Conservation (phyloP, 2,329 filamentous ascomycete species). For the Xylaria sp. region DNA sequence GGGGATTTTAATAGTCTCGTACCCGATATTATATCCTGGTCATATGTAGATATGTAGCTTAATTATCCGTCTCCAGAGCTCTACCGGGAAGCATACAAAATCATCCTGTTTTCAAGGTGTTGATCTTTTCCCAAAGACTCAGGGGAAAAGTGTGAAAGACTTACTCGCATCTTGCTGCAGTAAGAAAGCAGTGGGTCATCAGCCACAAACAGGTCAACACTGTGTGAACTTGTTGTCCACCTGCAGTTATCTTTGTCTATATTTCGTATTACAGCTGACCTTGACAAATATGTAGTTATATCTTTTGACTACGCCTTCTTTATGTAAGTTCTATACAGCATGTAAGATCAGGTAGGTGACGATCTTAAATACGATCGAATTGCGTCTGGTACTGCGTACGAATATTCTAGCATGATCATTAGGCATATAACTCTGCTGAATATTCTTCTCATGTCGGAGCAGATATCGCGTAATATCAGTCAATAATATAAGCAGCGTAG, state of each 20-base stretch:
- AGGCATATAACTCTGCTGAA: too few relatives aligned
- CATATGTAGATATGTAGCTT: neutral
- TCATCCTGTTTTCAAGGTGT: neutral
- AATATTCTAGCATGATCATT: neutral
- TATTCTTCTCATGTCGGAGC: too few relatives aligned
- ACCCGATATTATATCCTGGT: neutral
- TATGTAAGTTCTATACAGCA: constrained; percentile 11
- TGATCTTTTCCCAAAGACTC: constrained; percentile 11
- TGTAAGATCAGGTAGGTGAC: neutral
- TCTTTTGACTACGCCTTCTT: neutral
- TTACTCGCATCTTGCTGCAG: constrained; percentile 19
- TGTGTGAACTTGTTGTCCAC: constrained; percentile 25
- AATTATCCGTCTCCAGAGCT: neutral
- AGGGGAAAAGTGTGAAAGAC: neutral
- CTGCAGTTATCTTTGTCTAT: constrained; percentile 4
- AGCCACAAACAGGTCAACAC: constrained; percentile 23
- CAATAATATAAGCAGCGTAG: neutral
- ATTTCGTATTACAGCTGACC: constrained; percentile 24
- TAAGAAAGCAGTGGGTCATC: constrained; percentile 23
- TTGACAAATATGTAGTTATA: constrained; percentile 30
- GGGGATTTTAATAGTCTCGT: neutral
- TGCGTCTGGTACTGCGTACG: neutral
- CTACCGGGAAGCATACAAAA: neutral
- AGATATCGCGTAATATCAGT: neutral
- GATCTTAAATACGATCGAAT: neutral